phyloP scores from a whole-genome alignment of 805 yeast species.

The Blastobotrys parvus region DNA sequence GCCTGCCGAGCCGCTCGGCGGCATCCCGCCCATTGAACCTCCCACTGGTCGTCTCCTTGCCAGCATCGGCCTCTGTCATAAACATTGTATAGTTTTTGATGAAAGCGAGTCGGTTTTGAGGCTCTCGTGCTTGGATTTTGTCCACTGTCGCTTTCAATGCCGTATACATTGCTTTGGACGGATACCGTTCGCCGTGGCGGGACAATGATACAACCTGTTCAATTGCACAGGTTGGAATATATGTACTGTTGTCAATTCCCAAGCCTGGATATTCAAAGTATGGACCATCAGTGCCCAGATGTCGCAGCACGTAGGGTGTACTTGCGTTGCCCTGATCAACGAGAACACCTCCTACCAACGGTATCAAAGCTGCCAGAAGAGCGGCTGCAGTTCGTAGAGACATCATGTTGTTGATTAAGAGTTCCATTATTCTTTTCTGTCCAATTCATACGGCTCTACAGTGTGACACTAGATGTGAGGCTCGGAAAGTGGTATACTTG shows the following conservation, averaged over 20 bases:
- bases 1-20: conserved; percentile 1
- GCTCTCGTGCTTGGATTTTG: background rate
- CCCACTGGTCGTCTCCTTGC: conserved; percentile 2
- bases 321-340: no score
- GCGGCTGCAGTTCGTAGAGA: no score
- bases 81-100: background rate
- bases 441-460: no score
- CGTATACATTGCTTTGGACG: background rate
- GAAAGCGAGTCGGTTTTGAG: conserved; percentile 1
- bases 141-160: background rate
- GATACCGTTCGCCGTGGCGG: conserved; percentile 5
- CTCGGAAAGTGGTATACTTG: no score
- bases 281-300: conserved; percentile 4
- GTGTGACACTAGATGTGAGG: no score
- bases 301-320: background rate
- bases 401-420: no score
- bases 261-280: background rate
- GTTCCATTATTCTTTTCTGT: no score
- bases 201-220: conserved; percentile 1
- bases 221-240: background rate
- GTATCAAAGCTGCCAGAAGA: no score
- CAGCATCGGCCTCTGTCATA: background rate
- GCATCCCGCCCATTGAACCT: background rate
- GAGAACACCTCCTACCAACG: no score
- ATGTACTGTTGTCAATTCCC: no score